Conservation (phyloP, 2,329 filamentous ascomycete species). For the Rhexocercosporidium sp. region DNA sequence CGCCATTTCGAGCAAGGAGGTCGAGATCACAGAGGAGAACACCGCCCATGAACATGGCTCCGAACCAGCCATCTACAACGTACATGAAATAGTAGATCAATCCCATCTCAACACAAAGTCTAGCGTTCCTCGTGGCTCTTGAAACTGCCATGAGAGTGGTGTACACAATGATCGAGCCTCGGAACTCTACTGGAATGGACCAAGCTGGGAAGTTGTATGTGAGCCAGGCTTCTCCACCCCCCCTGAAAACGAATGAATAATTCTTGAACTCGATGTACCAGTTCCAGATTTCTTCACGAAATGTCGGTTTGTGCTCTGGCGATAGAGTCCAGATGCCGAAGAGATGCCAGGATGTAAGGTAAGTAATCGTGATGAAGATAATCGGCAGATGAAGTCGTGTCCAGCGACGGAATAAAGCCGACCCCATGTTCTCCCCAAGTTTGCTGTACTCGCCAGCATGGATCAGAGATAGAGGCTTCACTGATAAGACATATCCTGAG, state of each 20-base stretch:
- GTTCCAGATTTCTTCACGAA: conserved; percentile 31
- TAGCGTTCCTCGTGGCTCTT: conserved; percentile 56
- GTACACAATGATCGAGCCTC: conserved; percentile 68
- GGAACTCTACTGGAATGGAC: conserved; percentile 65
- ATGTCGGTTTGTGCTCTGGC: conserved; percentile 28
- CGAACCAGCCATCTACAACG: conserved; percentile 67
- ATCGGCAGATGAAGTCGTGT: conserved; percentile 52
- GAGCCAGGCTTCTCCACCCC: conserved; percentile 61
- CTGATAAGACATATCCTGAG: conserved; percentile 53
- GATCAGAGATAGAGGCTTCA: conserved; percentile 49
- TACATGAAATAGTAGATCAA: conserved; percentile 71
- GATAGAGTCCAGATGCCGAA: conserved; percentile 35
- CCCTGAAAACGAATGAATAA: conserved; percentile 69
- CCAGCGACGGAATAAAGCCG: conserved; percentile 53
- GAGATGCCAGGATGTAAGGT: conserved; percentile 36
- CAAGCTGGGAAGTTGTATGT: conserved; percentile 64
- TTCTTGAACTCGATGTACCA: conserved; percentile 63
- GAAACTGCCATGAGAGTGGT: conserved; percentile 59
- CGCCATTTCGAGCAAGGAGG: conserved; percentile 52
- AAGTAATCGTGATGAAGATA: conserved; percentile 48
- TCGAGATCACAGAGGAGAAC: conserved; percentile 68
- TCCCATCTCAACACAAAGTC: conserved; percentile 57
- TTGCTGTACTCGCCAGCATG: conserved; percentile 45
- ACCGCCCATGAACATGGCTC: conserved; percentile 62
- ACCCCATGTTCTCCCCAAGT: conserved; percentile 48